Evolutionary conservation across 2,329 filamentous ascomycete genomes (phyloP).

Genomic region (Aspergillus alliaceus): DNA sequence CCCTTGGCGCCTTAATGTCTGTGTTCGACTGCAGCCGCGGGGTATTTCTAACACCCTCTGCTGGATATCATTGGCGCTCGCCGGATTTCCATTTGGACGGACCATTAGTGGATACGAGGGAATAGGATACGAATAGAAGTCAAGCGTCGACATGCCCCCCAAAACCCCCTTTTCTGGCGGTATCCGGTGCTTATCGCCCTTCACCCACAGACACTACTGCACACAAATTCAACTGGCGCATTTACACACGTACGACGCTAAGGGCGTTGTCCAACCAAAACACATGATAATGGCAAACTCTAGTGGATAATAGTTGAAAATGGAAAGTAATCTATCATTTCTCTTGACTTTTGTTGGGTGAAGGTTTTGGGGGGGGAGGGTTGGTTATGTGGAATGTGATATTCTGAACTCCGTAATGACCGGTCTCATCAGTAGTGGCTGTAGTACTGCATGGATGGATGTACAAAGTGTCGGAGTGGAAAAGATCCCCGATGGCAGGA

Average conservation of each 20-base stretch:
- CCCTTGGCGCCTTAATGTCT: neutral
- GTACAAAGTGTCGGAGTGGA: neutral
- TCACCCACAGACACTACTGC: neutral
- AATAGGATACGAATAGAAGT: neutral
- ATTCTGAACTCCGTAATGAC: neutral
- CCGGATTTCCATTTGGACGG: neutral
- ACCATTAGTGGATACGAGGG: neutral
- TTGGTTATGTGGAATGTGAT: neutral
- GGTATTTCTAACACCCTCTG: neutral
- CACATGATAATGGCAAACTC: neutral
- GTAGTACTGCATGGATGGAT: neutral
- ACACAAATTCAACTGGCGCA: neutral
- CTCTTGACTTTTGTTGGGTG: neutral
- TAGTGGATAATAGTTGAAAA: neutral
- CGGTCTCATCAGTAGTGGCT: neutral
- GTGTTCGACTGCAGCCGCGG: neutral
- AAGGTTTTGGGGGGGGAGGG: neutral
- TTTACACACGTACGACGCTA: neutral
- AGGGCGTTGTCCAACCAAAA: neutral
- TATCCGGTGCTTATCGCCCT: neutral
- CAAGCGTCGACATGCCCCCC: neutral
- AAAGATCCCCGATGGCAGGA: neutral
- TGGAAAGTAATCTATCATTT: neutral
- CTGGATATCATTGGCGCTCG: neutral
- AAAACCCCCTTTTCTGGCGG: neutral